Conservation (phyloP, 495 filamentous ascomycete species). For the Antarctomyces pellizariae region DNA sequence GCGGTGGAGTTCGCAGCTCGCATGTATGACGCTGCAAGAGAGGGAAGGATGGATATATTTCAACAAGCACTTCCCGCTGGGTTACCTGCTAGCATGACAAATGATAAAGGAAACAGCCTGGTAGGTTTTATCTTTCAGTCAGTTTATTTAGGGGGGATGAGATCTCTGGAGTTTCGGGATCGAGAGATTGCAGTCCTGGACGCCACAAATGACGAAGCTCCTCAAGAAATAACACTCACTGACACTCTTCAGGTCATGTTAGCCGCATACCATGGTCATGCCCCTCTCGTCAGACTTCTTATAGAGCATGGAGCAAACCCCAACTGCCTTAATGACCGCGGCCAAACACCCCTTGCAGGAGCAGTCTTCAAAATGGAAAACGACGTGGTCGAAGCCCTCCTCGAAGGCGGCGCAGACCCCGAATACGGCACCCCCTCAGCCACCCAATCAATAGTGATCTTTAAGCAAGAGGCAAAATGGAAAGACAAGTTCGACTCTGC, state of each 20-base stretch:
- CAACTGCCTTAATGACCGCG: slow-evolving; percentile 26
- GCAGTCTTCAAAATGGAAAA: slow-evolving; percentile 31
- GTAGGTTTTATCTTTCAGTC: slow-evolving; percentile 12
- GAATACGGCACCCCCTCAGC: slow-evolving; percentile 24
- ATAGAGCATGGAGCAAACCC: slow-evolving; percentile 26
- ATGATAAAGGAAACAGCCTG: slow-evolving; percentile 30
- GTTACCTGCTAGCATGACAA: slow-evolving; percentile 27
- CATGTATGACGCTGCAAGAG: slow-evolving; percentile 28
- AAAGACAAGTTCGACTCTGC: slow-evolving; percentile 21
- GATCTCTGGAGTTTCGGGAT: too few relatives aligned
- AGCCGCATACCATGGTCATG: slow-evolving; percentile 29
- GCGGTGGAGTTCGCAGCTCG: slow-evolving; percentile 24
- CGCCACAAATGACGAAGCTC: too few relatives aligned
- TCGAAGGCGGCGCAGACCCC: slow-evolving; percentile 26
- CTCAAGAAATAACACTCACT: too few relatives aligned
- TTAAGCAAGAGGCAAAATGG: slow-evolving; percentile 26
- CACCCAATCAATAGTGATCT: slow-evolving; percentile 22
- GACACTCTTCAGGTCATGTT: slow-evolving; percentile 25
- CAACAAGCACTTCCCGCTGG: slow-evolving; percentile 26
- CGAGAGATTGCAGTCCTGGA: not conserved
- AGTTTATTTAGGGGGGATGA: too few relatives aligned
- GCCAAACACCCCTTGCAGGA: slow-evolving; percentile 29
- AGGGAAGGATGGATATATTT: slow-evolving; percentile 22
- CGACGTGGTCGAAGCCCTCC: slow-evolving; percentile 20
- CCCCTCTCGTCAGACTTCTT: slow-evolving; percentile 23